Evolutionary conservation across 2,329 filamentous ascomycete species (phyloP), one percentile per base, ranked within the genome.

Genomic region (Cryphonectria nitschkei): DNA sequence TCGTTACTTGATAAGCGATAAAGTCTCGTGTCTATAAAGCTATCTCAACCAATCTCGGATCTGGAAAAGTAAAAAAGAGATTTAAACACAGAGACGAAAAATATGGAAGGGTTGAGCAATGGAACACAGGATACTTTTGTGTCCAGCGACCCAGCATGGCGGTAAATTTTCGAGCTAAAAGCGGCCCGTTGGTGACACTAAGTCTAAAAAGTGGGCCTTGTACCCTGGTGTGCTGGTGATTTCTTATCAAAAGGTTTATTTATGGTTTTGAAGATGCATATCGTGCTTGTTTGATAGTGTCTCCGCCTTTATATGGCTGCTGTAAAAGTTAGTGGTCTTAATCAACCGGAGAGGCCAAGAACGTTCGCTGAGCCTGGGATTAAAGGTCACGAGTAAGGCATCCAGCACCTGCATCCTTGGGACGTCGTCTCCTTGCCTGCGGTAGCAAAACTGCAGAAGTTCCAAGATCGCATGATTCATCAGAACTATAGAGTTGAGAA

Each of bases 131-230:
- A 32, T 29, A 32, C 19, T 22, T 68, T 68, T 22, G 56, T 50
- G 41, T 19, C 54, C 3, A 67, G 26, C 29, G 58, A 52, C 67
- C 67, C 67, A 32, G 62, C 67, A 62, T 58, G 14, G 41, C 32
- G 67, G 67, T 62, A 63, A 39, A 19, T n/a, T 56, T 26, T 29
- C n/a, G 54, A 46, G 39, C 65, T 67, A 67, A 43, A 58, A 14
- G 67, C 67, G 67, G 67, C 67, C 67, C 67, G 67, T 16, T 26
- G 41, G 67, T 68, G 67, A 11, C 58, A 68, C 67, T 19, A 63
- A 67, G 39, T 43, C 58, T 68, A 68, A 62, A 68, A 62, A 52
- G 67, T 63, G 67, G 67, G 56, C 7, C 43, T 1, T 2, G 29
- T 8, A 16, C 29, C 14, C 46, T 22, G 7, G 13, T 13, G 54